Evolutionary conservation across 2,329 filamentous ascomycete species (phyloP).

Genomic region (Eutypa lata): DNA sequence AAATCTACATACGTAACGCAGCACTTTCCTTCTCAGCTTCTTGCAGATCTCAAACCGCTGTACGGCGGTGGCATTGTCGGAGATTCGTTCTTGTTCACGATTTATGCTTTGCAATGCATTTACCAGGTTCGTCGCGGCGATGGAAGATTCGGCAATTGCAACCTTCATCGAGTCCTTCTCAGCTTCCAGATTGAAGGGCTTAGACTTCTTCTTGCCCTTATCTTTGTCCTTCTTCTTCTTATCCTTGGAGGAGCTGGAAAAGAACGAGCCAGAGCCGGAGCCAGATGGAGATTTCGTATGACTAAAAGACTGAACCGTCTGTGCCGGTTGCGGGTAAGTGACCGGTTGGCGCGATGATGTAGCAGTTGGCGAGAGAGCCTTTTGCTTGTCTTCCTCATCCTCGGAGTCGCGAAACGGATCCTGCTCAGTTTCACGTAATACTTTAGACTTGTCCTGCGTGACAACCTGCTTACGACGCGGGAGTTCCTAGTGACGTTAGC

Average conservation of each 20-base stretch:
- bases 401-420: constrained; percentile 68
- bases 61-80: constrained; percentile 73
- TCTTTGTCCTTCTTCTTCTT: constrained; percentile 50
- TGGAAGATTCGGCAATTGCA: constrained; percentile 83
- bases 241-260: constrained; percentile 43
- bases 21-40: constrained; percentile 73
- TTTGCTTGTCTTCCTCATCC: constrained; percentile 47
- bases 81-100: constrained; percentile 82
- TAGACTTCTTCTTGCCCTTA: constrained; percentile 56
- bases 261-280: constrained; percentile 35
- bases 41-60: constrained; percentile 85
- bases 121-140: constrained; percentile 85
- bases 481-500: constrained; percentile 46
- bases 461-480: constrained; percentile 67
- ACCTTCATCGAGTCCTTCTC: constrained; percentile 86
- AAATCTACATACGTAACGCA: constrained; percentile 66
- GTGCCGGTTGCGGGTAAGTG: constrained; percentile 22
- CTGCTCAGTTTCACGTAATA: constrained; percentile 73
- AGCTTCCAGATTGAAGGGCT: constrained; percentile 76
- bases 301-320: constrained; percentile 36
- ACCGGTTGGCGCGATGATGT: constrained; percentile 29
- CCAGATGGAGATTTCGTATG: constrained; percentile 31
- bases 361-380: constrained; percentile 26
- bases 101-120: constrained; percentile 90
- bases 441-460: constrained; percentile 76